A percentile compares a stretch with the other conserved stretches of the same genome.
These are phyloP conservation scores for Citrullus amarus DNA, from an alignment of 306 rosid genomes.

Conservation along the genomic window DNA sequence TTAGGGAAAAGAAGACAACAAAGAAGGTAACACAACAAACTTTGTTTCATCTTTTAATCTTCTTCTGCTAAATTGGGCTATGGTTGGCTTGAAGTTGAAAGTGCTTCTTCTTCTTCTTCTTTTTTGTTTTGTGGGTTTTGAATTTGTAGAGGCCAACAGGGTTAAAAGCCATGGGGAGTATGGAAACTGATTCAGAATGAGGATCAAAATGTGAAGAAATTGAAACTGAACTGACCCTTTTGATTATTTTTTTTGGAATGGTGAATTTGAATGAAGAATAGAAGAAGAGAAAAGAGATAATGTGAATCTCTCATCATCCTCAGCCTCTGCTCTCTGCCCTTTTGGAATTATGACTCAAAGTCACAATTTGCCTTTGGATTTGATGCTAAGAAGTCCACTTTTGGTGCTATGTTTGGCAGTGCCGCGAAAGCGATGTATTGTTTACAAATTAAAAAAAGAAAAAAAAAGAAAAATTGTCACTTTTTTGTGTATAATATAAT, in stretches of 20 bases:
- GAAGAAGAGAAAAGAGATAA: not conserved
- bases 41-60: not conserved
- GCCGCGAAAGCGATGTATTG: not conserved
- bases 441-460: not conserved
- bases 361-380: not conserved
- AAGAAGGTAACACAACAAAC: slow-evolving; percentile 42
- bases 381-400: slow-evolving; percentile 2
- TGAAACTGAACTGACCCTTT: not conserved
- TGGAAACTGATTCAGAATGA: slow-evolving; percentile 70
- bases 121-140: not conserved
- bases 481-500: not conserved
- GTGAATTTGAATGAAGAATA: not conserved
- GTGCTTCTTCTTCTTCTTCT: not conserved
- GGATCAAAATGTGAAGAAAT: not conserved
- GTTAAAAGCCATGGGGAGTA: slow-evolving; percentile 72
- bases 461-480: too few relatives aligned
- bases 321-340: not conserved
- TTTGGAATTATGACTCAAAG: not conserved
- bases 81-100: not conserved
- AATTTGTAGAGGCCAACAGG: slow-evolving; percentile 63
- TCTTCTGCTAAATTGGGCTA: not conserved
- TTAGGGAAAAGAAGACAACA: slow-evolving; percentile 70
- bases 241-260: not conserved
- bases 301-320: not conserved
- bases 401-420: not conserved